Conservation (phyloP, 495 filamentous ascomycete species). For the Penicillium dipodomyicola region DNA sequence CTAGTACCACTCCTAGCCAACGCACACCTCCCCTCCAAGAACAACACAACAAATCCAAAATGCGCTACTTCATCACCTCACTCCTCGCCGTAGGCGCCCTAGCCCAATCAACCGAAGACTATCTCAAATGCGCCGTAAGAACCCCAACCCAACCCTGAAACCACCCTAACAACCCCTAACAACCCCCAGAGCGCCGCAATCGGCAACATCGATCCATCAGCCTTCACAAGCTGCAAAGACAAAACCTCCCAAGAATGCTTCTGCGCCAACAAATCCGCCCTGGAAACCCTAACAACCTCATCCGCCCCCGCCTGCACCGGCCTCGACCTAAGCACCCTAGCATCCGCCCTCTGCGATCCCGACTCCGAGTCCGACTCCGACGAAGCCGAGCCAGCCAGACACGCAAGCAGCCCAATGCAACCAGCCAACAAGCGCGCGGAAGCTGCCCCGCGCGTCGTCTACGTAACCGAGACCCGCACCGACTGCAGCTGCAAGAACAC, state of each 20-base stretch:
- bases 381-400: conserved; percentile 17
- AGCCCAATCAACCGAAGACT: conserved; percentile 11
- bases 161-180: not conserved
- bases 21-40: not conserved
- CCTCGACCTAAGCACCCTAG: conserved; percentile 16
- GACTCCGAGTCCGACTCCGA: not conserved
- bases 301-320: conserved; percentile 15
- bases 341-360: conserved; percentile 12
- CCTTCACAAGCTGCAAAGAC: conserved; percentile 12
- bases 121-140: conserved; percentile 22
- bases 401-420: conserved; percentile 28
- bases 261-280: conserved; percentile 23
- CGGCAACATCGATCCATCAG: conserved; percentile 5
- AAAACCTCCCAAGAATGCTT: conserved; percentile 18
- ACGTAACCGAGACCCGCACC: conserved; percentile 27
- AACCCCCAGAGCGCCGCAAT: conserved; percentile 15
- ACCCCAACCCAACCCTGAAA: not conserved
- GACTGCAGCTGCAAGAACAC: conserved; percentile 27
- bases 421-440: conserved; percentile 22
- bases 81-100: conserved; percentile 21
- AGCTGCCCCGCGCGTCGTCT: conserved; percentile 17
- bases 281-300: conserved; percentile 6
- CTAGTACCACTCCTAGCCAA: not conserved
- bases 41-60: conserved; percentile 10
- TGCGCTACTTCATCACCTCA: conserved; percentile 25